phyloP scores from a whole-genome alignment of 2,329 filamentous ascomycete genomes.

The Claviceps sp. region DNA sequence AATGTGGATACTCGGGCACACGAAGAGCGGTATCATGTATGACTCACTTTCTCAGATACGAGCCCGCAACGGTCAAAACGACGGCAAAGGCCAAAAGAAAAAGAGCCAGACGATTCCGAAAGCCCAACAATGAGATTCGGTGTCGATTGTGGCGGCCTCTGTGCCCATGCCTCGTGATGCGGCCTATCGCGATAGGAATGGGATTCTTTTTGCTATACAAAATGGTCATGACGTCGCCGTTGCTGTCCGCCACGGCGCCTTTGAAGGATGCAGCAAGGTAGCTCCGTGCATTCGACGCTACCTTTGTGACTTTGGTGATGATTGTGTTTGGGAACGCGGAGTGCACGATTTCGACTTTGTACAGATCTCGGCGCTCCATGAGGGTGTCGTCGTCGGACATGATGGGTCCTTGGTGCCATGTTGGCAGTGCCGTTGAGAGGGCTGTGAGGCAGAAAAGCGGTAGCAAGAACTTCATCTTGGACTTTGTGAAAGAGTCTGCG shows the following conservation, averaged over 20 bases:
- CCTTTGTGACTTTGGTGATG: slow-evolving; percentile 5
- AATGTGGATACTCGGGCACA: too few relatives aligned
- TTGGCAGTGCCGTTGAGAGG: slow-evolving; percentile 1
- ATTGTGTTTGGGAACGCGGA: not conserved
- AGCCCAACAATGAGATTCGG: slow-evolving; percentile 3
- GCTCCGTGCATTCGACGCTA: slow-evolving; percentile 6
- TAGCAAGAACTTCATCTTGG: slow-evolving; percentile 1
- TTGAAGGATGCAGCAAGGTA: slow-evolving; percentile 4
- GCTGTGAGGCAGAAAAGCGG: slow-evolving; percentile 1
- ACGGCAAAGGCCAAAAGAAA: slow-evolving; percentile 9
- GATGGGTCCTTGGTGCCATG: slow-evolving; percentile 4
- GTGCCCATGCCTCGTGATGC: not conserved
- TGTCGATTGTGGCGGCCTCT: not conserved
- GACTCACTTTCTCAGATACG: slow-evolving; percentile 9
- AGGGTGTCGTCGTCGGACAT: slow-evolving; percentile 7
- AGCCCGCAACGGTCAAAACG: slow-evolving; percentile 7
- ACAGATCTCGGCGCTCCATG: slow-evolving; percentile 3
- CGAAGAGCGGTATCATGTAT: not conserved
- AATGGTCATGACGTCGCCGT: slow-evolving; percentile 8
- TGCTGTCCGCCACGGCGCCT: slow-evolving; percentile 8
- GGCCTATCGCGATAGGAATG: not conserved
- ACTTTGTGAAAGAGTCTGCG: not conserved
- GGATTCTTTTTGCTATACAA: not conserved
- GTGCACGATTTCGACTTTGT: slow-evolving; percentile 2
- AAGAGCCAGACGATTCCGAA: slow-evolving; percentile 9